Evolutionary conservation across 1,284 basidiomycete genomes (phyloP).

Genomic region (Apiotrichum brassicae): DNA sequence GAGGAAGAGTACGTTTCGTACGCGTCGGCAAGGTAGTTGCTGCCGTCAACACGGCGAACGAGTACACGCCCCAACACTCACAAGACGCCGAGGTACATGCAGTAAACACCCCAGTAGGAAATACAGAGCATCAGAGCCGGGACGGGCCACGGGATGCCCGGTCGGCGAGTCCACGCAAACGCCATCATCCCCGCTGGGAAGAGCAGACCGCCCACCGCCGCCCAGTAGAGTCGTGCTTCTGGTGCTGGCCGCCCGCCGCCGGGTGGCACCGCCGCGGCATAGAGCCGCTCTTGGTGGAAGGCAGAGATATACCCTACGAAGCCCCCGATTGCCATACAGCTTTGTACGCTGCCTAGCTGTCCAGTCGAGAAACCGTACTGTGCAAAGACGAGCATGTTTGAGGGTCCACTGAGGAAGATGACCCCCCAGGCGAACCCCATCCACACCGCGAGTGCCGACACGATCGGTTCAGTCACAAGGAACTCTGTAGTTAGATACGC

Average conservation of each 20-base stretch:
- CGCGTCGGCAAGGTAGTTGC: conserved; percentile 43
- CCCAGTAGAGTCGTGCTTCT: conserved; percentile 49
- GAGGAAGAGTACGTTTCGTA: conserved; percentile 45
- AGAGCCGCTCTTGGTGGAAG: conserved; percentile 43
- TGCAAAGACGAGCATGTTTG: conserved; percentile 32
- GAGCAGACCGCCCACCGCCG: conserved; percentile 41
- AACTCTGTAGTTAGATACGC: conserved; percentile 9
- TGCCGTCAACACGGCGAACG: conserved; percentile 2
- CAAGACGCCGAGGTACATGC: conserved; percentile 40
- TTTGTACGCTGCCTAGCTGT: conserved; percentile 22
- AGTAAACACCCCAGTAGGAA: conserved; percentile 33
- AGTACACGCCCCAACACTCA: conserved; percentile 16
- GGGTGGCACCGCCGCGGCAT: conserved; percentile 23
- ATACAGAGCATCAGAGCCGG: conserved; percentile 31
- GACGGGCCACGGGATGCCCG: conserved; percentile 32
- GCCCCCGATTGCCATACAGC: conserved; percentile 51
- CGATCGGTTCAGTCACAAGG: conserved; percentile 49
- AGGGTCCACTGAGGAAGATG: conserved; percentile 36
- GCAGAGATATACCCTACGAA: conserved; percentile 67
- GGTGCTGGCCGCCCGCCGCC: conserved; percentile 44
- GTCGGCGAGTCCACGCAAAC: conserved; percentile 42
- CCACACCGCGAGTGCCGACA: conserved; percentile 48
- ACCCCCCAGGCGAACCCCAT: conserved; percentile 46
- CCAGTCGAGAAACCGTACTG: conserved; percentile 39
- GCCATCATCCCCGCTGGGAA: conserved; percentile 36